Conservation (phyloP, 2,329 filamentous ascomycete genomes). For the Fusarium sp. region DNA sequence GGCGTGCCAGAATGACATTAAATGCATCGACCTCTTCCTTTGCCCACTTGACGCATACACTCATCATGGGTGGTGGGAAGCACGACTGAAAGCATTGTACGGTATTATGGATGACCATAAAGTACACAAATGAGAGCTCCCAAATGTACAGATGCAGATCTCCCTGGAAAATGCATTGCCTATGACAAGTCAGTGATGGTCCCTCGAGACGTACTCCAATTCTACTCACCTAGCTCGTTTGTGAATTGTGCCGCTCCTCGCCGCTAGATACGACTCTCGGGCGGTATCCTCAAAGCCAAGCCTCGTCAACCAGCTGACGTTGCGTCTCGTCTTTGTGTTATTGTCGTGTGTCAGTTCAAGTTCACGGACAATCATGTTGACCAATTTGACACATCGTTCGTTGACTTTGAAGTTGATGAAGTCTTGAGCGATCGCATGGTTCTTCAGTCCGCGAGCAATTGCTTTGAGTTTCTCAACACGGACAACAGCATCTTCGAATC, state of each 20-base stretch:
- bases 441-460: conserved; percentile 82
- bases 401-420: conserved; percentile 93
- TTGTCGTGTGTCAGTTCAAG: conserved; percentile 83
- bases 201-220: no score
- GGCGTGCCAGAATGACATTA: conserved; percentile 82
- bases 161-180: conserved; percentile 95
- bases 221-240: conserved; percentile 79
- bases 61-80: conserved; percentile 89
- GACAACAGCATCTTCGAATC: conserved; percentile 85
- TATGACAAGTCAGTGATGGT: conserved; percentile 51
- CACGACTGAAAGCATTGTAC: conserved; percentile 88
- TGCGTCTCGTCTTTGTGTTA: conserved; percentile 79
- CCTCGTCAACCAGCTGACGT: conserved; percentile 85
- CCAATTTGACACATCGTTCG: conserved; percentile 82
- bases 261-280: conserved; percentile 85
- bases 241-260: conserved; percentile 80
- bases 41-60: conserved; percentile 97
- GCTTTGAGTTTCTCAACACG: conserved; percentile 87
- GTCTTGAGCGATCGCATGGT: conserved; percentile 87
- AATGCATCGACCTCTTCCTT: conserved; percentile 94
- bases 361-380: conserved; percentile 79
- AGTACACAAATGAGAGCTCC: conserved; percentile 95
- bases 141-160: conserved; percentile 94
- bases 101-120: conserved; percentile 93
- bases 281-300: conserved; percentile 92